These are phyloP conservation scores for Colletotrichum zoysiae DNA, from an alignment of 2,329 filamentous ascomycete genomes.

Conservation along the genomic window DNA sequence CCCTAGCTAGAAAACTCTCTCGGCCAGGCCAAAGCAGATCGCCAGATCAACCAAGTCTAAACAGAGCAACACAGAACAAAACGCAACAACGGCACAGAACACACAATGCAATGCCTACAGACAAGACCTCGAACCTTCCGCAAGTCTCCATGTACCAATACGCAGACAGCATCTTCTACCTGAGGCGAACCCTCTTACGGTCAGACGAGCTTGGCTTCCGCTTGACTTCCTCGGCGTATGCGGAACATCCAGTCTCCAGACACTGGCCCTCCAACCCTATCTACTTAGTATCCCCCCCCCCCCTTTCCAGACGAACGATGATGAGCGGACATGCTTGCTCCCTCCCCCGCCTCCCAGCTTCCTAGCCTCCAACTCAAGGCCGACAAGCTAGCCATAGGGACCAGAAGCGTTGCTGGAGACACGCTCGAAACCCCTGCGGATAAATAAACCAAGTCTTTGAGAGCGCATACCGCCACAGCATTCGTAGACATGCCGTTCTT, in stretches of 20 bases:
- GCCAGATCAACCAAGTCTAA: neutral
- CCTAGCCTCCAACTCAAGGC: constrained; percentile 11
- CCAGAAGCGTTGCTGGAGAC: constrained; percentile 37
- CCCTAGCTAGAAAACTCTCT: neutral
- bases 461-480: neutral
- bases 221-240: constrained; percentile 23
- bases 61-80: neutral
- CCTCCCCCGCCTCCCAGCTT: constrained; percentile 25
- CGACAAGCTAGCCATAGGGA: constrained; percentile 15
- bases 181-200: neutral
- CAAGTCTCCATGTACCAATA: neutral
- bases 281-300: neutral
- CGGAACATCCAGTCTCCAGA: constrained; percentile 30
- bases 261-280: constrained; percentile 21
- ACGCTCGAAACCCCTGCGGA: constrained; percentile 31
- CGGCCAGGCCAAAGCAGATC: neutral
- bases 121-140: neutral
- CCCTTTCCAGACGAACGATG: constrained; percentile 35
- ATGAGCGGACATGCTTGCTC: constrained; percentile 14
- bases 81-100: neutral
- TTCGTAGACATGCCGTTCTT: neutral
- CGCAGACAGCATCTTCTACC: neutral
- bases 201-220: constrained; percentile 34
- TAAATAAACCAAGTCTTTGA: neutral
- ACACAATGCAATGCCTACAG: neutral